phyloP scores from a whole-genome alignment of 2,329 filamentous ascomycete genomes.

The Apiospora koreana region DNA sequence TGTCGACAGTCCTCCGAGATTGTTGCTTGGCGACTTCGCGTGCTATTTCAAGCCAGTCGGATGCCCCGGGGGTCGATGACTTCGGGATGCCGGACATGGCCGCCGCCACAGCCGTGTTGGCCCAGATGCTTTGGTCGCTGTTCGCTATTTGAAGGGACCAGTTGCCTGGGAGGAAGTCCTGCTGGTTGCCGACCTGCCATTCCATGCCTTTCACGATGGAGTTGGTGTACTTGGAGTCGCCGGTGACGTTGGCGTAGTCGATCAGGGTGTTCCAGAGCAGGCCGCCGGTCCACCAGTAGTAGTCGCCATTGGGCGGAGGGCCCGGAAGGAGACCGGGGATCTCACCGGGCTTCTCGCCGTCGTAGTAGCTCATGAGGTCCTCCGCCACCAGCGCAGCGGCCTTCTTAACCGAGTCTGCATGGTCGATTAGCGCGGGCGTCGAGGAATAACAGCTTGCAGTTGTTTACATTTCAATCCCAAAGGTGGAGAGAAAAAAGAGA shows the following conservation, averaged over 20 bases:
- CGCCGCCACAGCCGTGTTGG: constrained; percentile 59
- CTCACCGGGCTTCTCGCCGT: constrained; percentile 22
- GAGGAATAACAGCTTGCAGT: background rate
- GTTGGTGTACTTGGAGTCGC: constrained; percentile 49
- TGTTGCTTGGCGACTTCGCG: constrained; percentile 64
- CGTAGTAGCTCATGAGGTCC: constrained; percentile 32
- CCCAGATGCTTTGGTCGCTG: constrained; percentile 63
- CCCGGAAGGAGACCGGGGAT: constrained; percentile 25
- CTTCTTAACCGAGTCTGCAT: constrained; percentile 28
- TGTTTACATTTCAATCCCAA: background rate
- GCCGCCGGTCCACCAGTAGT: constrained; percentile 57
- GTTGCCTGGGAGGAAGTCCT: constrained; percentile 45
- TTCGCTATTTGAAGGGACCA: constrained; percentile 41
- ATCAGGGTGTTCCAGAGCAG: constrained; percentile 51
- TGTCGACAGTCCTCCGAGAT: constrained; percentile 44
- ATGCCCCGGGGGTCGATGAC: constrained; percentile 39
- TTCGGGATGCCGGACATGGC: constrained; percentile 60
- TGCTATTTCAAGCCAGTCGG: constrained; percentile 61
- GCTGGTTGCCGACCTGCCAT: constrained; percentile 41
- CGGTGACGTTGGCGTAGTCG: constrained; percentile 54
- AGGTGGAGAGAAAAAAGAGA: too few species aligned
- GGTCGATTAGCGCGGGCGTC: background rate
- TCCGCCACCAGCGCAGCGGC: constrained; percentile 29
- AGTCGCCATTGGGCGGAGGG: constrained; percentile 25
- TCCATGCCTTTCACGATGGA: constrained; percentile 43